Conservation (phyloP, 176 grass and related monocot species). For the Tillandsia fasciculata region DNA sequence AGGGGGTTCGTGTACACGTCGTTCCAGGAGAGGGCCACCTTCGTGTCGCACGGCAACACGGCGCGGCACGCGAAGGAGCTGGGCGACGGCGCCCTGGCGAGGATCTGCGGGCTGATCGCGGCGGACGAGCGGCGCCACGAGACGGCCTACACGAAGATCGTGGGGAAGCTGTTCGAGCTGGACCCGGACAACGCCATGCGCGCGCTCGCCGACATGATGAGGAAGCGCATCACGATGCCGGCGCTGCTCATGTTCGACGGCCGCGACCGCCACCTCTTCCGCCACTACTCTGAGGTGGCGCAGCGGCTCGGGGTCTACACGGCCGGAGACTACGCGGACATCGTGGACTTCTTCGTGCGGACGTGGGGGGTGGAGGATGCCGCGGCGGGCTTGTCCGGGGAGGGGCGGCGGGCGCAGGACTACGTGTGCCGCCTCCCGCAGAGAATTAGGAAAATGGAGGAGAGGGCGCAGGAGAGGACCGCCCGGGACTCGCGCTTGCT, state of each 20-base stretch:
- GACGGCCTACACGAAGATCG: conserved; percentile 27
- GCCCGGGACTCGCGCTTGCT: neutral
- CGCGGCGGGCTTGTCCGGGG: neutral
- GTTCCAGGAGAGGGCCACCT: conserved; percentile 45
- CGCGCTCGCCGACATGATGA: conserved; percentile 34
- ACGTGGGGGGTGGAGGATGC: conserved; percentile 18
- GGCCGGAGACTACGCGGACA: conserved; percentile 27
- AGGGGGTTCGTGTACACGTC: conserved; percentile 26
- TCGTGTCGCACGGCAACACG: conserved; percentile 21
- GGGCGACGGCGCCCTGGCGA: conserved; percentile 15
- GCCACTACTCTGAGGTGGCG: conserved; percentile 27
- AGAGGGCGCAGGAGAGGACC: neutral
- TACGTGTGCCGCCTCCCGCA: conserved; percentile 23
- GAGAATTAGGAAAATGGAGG: conserved; percentile 18
- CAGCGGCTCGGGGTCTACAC: conserved; percentile 39
- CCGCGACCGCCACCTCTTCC: conserved; percentile 15
- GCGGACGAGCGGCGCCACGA: conserved; percentile 42
- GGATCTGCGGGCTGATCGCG: conserved; percentile 32
- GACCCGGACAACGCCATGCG: conserved; percentile 21
- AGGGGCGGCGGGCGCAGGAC: conserved; percentile 27
- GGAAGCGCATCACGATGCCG: conserved; percentile 30
- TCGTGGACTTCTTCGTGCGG: conserved; percentile 21
- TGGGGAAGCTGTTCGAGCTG: conserved; percentile 25
- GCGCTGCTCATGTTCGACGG: conserved; percentile 38
- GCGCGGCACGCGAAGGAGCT: conserved; percentile 7